Conservation (phyloP, 208 protist species). For the Wallacemonas rigidus region DNA sequence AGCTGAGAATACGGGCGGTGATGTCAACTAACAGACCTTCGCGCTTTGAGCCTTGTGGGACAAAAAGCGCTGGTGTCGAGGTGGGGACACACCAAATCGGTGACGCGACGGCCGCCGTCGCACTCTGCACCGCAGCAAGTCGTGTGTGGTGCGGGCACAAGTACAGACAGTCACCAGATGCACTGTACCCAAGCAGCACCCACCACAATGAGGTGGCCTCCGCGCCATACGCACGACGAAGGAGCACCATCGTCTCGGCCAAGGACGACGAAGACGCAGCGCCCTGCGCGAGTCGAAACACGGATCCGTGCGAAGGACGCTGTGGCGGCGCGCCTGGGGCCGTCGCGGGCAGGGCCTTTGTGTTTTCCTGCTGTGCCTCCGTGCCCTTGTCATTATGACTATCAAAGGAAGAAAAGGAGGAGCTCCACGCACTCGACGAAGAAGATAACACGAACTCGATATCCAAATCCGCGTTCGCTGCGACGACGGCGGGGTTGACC, state of each 20-base stretch:
- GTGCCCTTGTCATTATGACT: too few relatives aligned
- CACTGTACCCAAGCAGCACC: constrained; percentile 16
- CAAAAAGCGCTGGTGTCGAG: neutral
- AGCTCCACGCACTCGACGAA: constrained; percentile 21
- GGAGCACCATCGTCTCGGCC: neutral
- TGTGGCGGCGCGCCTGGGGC: neutral
- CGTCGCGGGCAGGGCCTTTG: neutral
- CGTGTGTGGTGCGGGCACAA: constrained; percentile 13
- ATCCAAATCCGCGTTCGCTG: constrained; percentile 12
- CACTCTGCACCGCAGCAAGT: constrained; percentile 3
- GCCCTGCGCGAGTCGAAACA: neutral
- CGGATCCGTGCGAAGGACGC: constrained; percentile 1
- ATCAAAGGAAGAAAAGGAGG: constrained; percentile 3
- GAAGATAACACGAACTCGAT: constrained; percentile 21
- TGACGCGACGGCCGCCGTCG: neutral
- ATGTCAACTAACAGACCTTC: neutral
- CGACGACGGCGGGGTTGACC: neutral
- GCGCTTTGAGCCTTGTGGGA: too few relatives aligned
- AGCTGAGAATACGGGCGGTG: neutral
- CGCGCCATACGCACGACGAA: neutral
- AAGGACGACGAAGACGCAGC: neutral
- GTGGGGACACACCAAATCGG: neutral
- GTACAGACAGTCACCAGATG: neutral
- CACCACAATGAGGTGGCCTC: constrained; percentile 3
- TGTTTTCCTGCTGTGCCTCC: too few relatives aligned